Conservation (phyloP, 306 rosid genomes). For the Quercus aquifolioides region DNA sequence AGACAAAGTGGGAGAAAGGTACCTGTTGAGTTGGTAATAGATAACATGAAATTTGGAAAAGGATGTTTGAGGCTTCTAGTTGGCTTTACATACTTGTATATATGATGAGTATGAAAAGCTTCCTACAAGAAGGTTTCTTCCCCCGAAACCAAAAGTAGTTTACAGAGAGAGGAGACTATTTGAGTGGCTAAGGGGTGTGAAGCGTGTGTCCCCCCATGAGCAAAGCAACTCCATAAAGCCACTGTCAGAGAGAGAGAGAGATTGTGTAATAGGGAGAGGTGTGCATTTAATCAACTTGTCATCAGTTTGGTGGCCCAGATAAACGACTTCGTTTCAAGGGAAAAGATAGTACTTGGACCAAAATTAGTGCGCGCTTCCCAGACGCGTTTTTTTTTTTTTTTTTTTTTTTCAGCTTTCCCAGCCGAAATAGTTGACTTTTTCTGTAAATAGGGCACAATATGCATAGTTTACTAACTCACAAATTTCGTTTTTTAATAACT, state of each 20-base stretch:
- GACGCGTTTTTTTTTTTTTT: no score
- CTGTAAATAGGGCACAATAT: no score
- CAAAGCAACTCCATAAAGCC: not conserved
- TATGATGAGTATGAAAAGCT: not conserved
- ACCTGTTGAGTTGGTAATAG: not conserved
- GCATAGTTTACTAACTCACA: no score
- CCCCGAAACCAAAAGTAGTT: not conserved
- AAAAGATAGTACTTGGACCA: not conserved
- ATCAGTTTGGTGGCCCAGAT: not conserved
- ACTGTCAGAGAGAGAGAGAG: not conserved
- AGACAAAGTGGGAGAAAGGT: not conserved
- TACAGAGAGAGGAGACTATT: not conserved
- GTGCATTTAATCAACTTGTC: not conserved
- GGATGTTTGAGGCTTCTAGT: not conserved
- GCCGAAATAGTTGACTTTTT: no score
- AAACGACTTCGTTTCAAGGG: not conserved
- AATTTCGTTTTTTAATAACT: no score
- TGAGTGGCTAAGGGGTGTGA: constrained; percentile 6
- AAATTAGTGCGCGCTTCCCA: no score
- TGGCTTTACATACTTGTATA: not conserved
- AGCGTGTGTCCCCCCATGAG: not conserved
- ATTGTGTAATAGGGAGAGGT: not conserved
- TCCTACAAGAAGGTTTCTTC: not conserved
- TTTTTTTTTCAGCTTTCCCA: no score
- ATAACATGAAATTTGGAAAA: not conserved